Conservation (phyloP, 2,329 filamentous ascomycete species). For the Westerdykella aurantiaca region DNA sequence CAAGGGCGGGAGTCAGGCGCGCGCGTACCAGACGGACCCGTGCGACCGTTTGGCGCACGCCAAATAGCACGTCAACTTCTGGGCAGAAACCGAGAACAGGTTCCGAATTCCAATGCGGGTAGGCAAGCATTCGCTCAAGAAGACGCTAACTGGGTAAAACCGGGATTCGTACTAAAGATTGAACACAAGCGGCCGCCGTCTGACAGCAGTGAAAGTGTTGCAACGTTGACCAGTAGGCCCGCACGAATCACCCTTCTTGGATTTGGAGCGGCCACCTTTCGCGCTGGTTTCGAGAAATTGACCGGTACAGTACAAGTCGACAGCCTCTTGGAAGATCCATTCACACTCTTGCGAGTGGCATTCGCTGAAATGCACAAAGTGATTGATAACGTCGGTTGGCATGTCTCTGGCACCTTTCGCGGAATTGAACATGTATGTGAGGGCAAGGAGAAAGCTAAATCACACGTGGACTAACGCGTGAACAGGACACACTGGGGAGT, state of each 20-base stretch:
- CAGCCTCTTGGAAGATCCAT: slow-evolving; percentile 27
- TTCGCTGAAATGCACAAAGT: slow-evolving; percentile 28
- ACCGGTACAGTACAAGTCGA: slow-evolving; percentile 7
- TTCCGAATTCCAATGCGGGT: not conserved
- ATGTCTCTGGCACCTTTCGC: slow-evolving; percentile 25
- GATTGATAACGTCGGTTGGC: slow-evolving; percentile 27
- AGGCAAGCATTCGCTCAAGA: slow-evolving; percentile 5
- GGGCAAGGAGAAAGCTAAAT: not conserved
- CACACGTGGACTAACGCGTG: slow-evolving; percentile 2
- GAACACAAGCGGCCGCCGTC: slow-evolving; percentile 9
- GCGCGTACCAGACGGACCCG: too few relatives aligned
- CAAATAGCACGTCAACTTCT: slow-evolving; percentile 17
- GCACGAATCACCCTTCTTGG: slow-evolving; percentile 21
- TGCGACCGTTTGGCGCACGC: too few relatives aligned
- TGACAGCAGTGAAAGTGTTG: slow-evolving; percentile 11
- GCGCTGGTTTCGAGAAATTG: slow-evolving; percentile 13
- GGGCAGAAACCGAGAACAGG: too few relatives aligned
- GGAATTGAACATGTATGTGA: slow-evolving; percentile 24
- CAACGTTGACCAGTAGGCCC: not conserved
- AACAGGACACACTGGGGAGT: slow-evolving; percentile 18
- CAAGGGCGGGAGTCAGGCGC: not conserved
- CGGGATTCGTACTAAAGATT: slow-evolving; percentile 22
- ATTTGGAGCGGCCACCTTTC: slow-evolving; percentile 20
- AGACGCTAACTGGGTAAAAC: slow-evolving; percentile 5
- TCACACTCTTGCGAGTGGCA: slow-evolving; percentile 26